Conservation (phyloP, 495 filamentous ascomycete genomes). For the Aspergillus asperescens region DNA sequence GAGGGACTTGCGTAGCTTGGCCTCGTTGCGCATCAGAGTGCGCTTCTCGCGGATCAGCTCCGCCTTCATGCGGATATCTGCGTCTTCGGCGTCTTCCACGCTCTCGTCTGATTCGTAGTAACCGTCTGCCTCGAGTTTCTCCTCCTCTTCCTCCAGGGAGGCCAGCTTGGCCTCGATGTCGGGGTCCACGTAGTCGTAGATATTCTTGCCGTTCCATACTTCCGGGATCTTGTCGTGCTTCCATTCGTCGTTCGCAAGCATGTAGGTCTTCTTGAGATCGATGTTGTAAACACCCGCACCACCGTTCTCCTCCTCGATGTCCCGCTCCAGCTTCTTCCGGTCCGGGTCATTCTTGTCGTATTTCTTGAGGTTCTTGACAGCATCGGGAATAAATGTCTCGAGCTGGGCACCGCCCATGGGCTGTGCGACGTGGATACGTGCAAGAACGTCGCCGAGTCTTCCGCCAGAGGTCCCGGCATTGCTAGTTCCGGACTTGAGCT, state of each 20-base stretch:
- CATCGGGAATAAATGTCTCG: slow-evolving; percentile 87
- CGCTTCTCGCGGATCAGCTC: slow-evolving; percentile 93
- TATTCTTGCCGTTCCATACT: slow-evolving; percentile 87
- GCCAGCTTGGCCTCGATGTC: slow-evolving; percentile 90
- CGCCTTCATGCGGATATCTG: slow-evolving; percentile 81
- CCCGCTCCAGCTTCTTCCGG: slow-evolving; percentile 70
- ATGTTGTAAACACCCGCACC: slow-evolving; percentile 94
- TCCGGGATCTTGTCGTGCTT: slow-evolving; percentile 95
- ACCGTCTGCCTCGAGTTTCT: slow-evolving; percentile 77
- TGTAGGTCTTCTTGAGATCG: slow-evolving; percentile 80
- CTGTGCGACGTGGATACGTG: slow-evolving; percentile 91
- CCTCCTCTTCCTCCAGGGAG: slow-evolving; percentile 90
- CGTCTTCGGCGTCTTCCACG: slow-evolving; percentile 77
- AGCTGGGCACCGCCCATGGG: slow-evolving; percentile 73
- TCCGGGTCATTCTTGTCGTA: slow-evolving; percentile 85
- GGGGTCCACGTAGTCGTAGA: slow-evolving; percentile 93
- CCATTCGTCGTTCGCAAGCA: slow-evolving; percentile 81
- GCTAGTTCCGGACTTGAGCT: slow-evolving; percentile 81
- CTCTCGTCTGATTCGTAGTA: slow-evolving; percentile 67
- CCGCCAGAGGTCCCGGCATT: slow-evolving; percentile 66
- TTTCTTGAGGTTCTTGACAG: slow-evolving; percentile 70
- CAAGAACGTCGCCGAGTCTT: slow-evolving; percentile 79
- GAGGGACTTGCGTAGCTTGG: slow-evolving; percentile 83
- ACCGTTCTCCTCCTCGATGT: slow-evolving; percentile 87
- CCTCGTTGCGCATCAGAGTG: slow-evolving; percentile 80